Evolutionary conservation across 2,329 filamentous ascomycete species (phyloP).

Genomic region (Neocucurbitaria cava): DNA sequence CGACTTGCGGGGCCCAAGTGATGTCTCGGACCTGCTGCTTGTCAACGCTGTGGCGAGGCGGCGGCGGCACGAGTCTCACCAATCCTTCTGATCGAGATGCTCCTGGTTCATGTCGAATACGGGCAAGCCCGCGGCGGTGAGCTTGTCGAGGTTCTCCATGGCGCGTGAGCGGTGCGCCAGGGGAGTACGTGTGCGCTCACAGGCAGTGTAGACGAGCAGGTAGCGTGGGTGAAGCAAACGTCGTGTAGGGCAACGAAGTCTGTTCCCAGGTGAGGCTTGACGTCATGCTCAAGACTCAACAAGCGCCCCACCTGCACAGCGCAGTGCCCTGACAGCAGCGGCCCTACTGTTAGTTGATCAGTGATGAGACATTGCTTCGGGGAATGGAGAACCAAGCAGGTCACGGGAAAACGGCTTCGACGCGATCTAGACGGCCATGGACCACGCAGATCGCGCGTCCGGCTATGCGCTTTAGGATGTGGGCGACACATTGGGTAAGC

Average conservation of each 20-base stretch:
- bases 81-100: constrained; percentile 35
- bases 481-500: not conserved
- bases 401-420: not conserved
- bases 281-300: not conserved
- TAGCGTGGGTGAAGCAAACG: not conserved
- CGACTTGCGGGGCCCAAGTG: constrained; percentile 40
- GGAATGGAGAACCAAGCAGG: not conserved
- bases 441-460: not conserved
- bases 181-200: not conserved
- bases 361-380: not conserved
- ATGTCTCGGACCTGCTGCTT: constrained; percentile 32
- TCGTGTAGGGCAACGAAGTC: not conserved
- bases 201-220: not conserved
- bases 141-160: constrained; percentile 44
- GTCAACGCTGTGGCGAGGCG: not conserved
- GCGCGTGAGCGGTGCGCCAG: constrained; percentile 7
- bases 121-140: constrained; percentile 38
- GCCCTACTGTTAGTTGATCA: not conserved
- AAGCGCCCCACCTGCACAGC: not conserved
- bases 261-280: not conserved
- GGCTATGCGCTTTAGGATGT: not conserved
- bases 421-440: not conserved
- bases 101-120: constrained; percentile 42
- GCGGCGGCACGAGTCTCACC: constrained; percentile 19
- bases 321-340: not conserved